Base-by-base conservation (phyloP, 495 filamentous ascomycete genomes). In the Talaromyces trachyspermus region DNA sequence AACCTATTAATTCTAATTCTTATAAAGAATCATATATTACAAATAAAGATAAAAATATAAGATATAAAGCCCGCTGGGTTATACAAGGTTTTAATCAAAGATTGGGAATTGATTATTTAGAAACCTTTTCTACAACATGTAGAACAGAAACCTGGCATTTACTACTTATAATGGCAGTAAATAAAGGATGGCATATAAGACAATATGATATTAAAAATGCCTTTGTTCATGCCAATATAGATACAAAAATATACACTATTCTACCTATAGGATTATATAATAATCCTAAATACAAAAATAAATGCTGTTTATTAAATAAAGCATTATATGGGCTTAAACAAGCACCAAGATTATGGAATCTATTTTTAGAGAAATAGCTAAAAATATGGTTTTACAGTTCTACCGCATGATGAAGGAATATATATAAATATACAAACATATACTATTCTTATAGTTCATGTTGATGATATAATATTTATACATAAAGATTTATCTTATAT, bases 21-120 rank as follows among this genome's bases (percentile, higher is more conserved):
- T 37, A 37, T 37, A 37, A 37, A 37, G 5, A n/a, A 37, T n/a
- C 5, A n/a, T 37, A n/a, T 37, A 37, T 37, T 7, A 37, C 14
- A 37, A 37, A 37, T 37, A 37, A 37, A 37, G 15, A 37, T 7
- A 37, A 37, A 37, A 37, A n/a, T n/a, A 37, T 37, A 37, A 37
- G 33, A 37, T 37, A 37, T 37, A 37, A 37, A 37, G 33, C 33
- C 14, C 5, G n/a, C 5, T 37, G n/a, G n/a, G n/a, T 37, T 37
- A 37, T 37, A n/a, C 14, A 37, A 37, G 33, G n/a, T 37, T 37
- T 37, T 18, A n/a, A 37, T 37, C 15, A 37, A 18, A 37, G 14
- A 37, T 37, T 37, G n/a, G 33, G n/a, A 7, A 37, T 37, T 37
- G n/a, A 37, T 37, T 37, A 37, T 37, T 37, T 37, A 37, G 33